Evolutionary conservation across 257 asterid genomes (phyloP).

Genomic region (Thymus mandschuricus): DNA sequence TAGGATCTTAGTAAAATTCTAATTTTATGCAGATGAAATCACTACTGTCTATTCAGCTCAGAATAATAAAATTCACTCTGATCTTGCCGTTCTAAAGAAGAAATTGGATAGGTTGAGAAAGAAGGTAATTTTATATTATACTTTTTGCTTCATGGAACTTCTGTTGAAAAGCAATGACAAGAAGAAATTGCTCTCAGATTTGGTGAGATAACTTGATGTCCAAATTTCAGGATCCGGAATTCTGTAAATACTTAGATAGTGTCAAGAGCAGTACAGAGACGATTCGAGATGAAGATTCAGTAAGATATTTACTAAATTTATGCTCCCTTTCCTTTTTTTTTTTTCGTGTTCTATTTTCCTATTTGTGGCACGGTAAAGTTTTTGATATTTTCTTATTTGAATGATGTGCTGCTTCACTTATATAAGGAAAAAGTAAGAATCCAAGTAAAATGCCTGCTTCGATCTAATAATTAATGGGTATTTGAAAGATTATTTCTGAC

Average conservation of each 20-base stretch:
- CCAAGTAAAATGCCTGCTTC: neutral
- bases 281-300: constrained; percentile 56
- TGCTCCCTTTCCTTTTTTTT: constrained; percentile 10
- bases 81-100: constrained; percentile 62
- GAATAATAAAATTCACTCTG: constrained; percentile 57
- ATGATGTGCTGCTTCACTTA: constrained; percentile 1
- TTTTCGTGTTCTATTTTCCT: neutral
- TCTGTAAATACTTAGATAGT: constrained; percentile 69
- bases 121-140: constrained; percentile 54
- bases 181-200: too few relatives aligned
- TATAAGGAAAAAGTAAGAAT: neutral
- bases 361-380: neutral
- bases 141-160: constrained; percentile 19
- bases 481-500: neutral
- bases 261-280: constrained; percentile 42
- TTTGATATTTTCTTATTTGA: neutral
- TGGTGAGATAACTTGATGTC: constrained; percentile 30
- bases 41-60: constrained; percentile 50
- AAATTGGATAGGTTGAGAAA: constrained; percentile 69
- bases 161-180: constrained; percentile 17
- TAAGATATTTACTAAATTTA: constrained; percentile 41
- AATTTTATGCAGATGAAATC: constrained; percentile 51
- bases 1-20: constrained; percentile 12
- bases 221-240: constrained; percentile 77
- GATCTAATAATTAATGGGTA: neutral